These are phyloP conservation scores for Colletotrichum simmondsii DNA, from an alignment of 2,329 filamentous ascomycete species.

Conservation along the genomic window DNA sequence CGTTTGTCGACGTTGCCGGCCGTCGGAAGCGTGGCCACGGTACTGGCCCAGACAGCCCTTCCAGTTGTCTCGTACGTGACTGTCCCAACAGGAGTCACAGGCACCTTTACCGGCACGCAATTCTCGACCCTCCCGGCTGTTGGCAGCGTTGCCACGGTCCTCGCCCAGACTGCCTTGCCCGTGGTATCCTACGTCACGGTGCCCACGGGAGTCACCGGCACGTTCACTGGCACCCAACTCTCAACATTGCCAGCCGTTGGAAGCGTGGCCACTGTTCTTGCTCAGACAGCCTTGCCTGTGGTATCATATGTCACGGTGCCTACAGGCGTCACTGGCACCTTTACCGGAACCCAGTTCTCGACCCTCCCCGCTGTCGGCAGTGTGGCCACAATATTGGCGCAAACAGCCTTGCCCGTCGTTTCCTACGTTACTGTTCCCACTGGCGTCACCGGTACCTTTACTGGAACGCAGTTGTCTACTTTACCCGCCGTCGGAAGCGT, in stretches of 20 bases:
- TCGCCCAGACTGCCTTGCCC: not conserved
- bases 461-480: not conserved
- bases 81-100: not conserved
- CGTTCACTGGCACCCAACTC: not conserved
- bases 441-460: not conserved
- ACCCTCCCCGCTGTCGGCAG: not conserved
- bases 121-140: not conserved
- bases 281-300: not conserved
- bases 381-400: not conserved
- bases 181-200: not conserved
- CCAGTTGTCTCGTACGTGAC: not conserved
- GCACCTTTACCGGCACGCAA: slow-evolving; percentile 8
- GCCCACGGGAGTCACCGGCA: not conserved
- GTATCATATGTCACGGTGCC: not conserved
- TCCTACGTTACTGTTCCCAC: not conserved
- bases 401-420: slow-evolving; percentile 6
- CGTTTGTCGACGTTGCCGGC: not conserved
- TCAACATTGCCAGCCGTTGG: not conserved
- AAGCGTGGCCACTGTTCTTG: not conserved
- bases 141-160: not conserved
- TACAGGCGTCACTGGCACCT: not conserved
- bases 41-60: not conserved
- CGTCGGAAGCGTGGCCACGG: not conserved
- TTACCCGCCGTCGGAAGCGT: not conserved
- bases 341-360: not conserved